phyloP scores from a whole-genome alignment of 1,284 basidiomycete species.

The Exobasidium cylindrosporum region DNA sequence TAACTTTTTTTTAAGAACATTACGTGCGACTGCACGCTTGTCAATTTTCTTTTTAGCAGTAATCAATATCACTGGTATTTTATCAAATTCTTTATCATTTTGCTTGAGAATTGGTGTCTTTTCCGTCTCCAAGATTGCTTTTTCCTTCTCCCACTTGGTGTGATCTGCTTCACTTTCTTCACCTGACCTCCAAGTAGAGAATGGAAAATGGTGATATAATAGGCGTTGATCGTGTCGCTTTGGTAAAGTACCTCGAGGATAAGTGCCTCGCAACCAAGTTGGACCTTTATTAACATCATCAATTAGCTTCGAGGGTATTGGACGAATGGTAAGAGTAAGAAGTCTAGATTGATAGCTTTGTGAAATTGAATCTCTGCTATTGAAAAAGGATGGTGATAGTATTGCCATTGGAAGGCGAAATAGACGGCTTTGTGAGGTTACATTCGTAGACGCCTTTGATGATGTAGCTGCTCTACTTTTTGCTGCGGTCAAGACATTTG shows the following conservation, averaged over 20 bases:
- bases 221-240: neutral
- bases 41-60: slow-evolving; percentile 1
- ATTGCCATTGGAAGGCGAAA: neutral
- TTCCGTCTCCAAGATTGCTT: neutral
- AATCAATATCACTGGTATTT: neutral
- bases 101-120: neutral
- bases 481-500: too few species aligned
- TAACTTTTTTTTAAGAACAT: neutral
- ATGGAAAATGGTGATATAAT: neutral
- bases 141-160: neutral
- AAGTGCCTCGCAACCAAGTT: neutral
- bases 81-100: neutral
- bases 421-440: neutral
- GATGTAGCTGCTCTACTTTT: too few species aligned
- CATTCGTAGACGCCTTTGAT: too few species aligned
- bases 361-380: neutral
- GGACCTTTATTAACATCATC: neutral
- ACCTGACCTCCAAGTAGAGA: neutral
- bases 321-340: neutral
- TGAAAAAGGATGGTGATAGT: neutral
- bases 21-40: neutral
- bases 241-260: neutral
- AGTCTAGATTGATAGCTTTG: neutral
- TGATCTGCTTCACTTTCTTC: slow-evolving; percentile 2
- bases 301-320: neutral